These are phyloP conservation scores for Actinidia arguta DNA, from an alignment of 179 eudicot species.

Conservation along the genomic window DNA sequence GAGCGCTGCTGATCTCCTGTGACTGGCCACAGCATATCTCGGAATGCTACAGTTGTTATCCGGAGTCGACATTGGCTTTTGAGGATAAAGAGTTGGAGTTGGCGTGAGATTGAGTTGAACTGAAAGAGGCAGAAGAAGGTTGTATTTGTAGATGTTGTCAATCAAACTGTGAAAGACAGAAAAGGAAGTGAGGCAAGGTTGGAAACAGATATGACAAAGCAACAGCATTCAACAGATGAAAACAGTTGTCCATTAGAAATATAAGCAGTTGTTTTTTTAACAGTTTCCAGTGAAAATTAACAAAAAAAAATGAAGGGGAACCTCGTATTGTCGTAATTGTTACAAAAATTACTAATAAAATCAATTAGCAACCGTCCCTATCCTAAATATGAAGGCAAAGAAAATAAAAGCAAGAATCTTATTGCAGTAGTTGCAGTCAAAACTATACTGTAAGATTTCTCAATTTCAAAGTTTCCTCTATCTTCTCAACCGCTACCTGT, in stretches of 20 bases:
- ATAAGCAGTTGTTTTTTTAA: not conserved
- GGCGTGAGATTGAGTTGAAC: constrained; percentile 96
- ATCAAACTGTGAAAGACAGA: constrained; percentile 36
- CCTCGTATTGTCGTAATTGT: no score
- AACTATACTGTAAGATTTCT: no score
- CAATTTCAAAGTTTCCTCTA: no score
- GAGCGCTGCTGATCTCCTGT: constrained; percentile 60
- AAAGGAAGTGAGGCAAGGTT: not conserved
- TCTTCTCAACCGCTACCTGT: no score
- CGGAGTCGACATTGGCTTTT: constrained; percentile 89
- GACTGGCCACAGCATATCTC: constrained; percentile 62
- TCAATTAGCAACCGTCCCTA: no score
- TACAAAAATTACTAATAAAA: no score
- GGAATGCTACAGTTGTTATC: constrained; percentile 74
- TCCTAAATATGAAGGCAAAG: no score
- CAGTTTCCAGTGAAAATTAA: not conserved
- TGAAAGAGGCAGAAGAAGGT: constrained; percentile 86
- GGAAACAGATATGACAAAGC: not conserved
- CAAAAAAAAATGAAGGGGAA: no score
- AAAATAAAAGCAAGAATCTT: no score
- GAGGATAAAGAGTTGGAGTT: constrained; percentile 96
- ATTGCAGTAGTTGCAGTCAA: no score
- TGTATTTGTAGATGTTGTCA: constrained; percentile 76
- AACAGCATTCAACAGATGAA: no score
- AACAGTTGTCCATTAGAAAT: no score